A percentile compares a stretch with the other conserved stretches of the same genome.
Evolutionary conservation across 768 basidiomycete species (phyloP).

Genomic region (Solioccasus polychromus): DNA sequence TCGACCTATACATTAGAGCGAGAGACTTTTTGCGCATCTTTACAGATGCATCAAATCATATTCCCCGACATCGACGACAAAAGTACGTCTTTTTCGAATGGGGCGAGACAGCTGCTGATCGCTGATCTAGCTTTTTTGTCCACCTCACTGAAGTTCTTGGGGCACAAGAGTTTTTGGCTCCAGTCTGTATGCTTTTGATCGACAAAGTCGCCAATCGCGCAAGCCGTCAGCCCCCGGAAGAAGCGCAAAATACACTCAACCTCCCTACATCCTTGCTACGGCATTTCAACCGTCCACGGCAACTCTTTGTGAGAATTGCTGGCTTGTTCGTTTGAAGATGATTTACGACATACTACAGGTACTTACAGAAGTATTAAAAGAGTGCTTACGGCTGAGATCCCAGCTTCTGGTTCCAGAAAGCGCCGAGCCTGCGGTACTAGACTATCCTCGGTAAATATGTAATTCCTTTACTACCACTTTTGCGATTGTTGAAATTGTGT

Average conservation of each 20-base stretch:
- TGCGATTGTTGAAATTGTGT: neutral
- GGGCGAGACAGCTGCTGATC: constrained; percentile 3
- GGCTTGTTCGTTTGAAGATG: neutral
- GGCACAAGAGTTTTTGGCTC: constrained; percentile 73
- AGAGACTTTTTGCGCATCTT: constrained; percentile 87
- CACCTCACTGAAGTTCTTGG: constrained; percentile 86
- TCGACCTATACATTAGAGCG: constrained; percentile 66
- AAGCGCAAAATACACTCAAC: constrained; percentile 55
- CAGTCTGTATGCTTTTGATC: constrained; percentile 79
- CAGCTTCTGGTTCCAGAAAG: constrained; percentile 39
- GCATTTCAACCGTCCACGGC: constrained; percentile 45
- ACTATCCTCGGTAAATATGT: constrained; percentile 45
- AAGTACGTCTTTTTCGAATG: constrained; percentile 50
- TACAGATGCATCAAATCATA: constrained; percentile 87
- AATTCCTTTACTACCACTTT: neutral
- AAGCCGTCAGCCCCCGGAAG: constrained; percentile 58
- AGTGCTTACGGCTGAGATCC: constrained; percentile 56
- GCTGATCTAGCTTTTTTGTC: constrained; percentile 68
- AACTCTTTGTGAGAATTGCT: constrained; percentile 47
- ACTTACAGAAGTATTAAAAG: constrained; percentile 61
- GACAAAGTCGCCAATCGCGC: constrained; percentile 74
- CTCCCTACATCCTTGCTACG: constrained; percentile 68
- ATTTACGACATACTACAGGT: constrained; percentile 40
- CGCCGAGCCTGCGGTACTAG: constrained; percentile 49
- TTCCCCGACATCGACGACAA: constrained; percentile 89